Evolutionary conservation across 805 yeast genomes (phyloP), one percentile per base, ranked within the genome.

Genomic region (Schizosaccharomyces japonicus): DNA sequence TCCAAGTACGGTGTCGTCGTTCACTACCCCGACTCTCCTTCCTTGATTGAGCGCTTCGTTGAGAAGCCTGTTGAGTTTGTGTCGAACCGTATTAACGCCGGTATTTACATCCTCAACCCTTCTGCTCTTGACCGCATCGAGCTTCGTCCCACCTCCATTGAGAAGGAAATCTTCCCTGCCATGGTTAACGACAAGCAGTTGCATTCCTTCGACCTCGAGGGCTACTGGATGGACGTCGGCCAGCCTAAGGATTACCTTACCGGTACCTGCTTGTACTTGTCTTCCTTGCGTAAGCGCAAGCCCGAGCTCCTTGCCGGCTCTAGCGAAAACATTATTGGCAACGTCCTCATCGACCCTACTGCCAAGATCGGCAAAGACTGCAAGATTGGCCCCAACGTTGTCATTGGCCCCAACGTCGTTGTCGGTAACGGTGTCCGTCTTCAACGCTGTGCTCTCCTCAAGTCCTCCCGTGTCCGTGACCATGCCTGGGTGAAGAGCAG

Each of bases 201-300:
- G 60, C 90, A 78, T 73, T 85, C 96, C 49, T 90, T 81, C 61
- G 99, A 90, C 67, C 76, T 90, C 62, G 95, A 90, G 72, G 96
- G 98, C 56, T 90, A 77, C 81, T 90, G 99, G 99, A 90, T 90
- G 98, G 99, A 90, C 67, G 95, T 90, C 57, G 99, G 99, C 67
- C 99, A 90, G 73, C 99, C 99, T 74, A 90, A 87, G 76, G 99
- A 90, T 69, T 90, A 84, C 78, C 69, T 90, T 55, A 77, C 94
- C 51, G 99, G 99, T 66, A 82, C 95, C 59, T 76, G 84, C 57
- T 71, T 87, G 54, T 90, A 85, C 73, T 73, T 90, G 65, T 72
- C 80, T 63, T 78, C 96, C 49, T 69, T 84, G 61, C 66, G 87
- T 58, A 80, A 80, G 75, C 82, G 78, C 68, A 62, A 68, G 56